These are phyloP conservation scores for Tardiomyces digboiensis DNA, from an alignment of 1,139 yeast species.

Conservation along the genomic window DNA sequence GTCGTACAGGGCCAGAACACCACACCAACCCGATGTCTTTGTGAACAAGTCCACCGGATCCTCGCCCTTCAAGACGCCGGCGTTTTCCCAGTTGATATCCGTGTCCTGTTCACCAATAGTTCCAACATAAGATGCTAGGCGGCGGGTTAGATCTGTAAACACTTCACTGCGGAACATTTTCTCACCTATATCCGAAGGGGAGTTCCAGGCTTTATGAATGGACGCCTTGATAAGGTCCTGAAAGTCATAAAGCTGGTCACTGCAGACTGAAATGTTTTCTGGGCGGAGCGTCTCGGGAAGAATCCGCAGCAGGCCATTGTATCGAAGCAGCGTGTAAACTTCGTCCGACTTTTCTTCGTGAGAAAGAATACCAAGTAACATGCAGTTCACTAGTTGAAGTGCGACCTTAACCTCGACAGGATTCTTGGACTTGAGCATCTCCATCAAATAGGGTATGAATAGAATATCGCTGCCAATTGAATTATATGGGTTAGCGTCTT, in stretches of 20 bases:
- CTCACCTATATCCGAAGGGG: slow-evolving; percentile 10
- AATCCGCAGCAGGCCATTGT: slow-evolving; percentile 17
- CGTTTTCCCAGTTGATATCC: slow-evolving; percentile 18
- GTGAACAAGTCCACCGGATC: slow-evolving; percentile 18
- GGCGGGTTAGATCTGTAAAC: slow-evolving; percentile 8
- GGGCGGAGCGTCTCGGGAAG: slow-evolving; percentile 13
- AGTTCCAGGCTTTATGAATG: slow-evolving; percentile 13
- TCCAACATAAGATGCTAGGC: slow-evolving; percentile 4
- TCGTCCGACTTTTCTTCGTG: slow-evolving; percentile 10
- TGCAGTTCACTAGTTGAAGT: slow-evolving; percentile 17
- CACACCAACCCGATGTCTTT: slow-evolving; percentile 16
- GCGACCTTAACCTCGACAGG: slow-evolving; percentile 17
- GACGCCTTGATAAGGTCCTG: slow-evolving; percentile 20
- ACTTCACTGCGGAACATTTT: slow-evolving; percentile 13
- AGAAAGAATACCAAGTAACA: slow-evolving; percentile 16
- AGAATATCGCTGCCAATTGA: slow-evolving; percentile 13
- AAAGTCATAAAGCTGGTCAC: slow-evolving; percentile 19
- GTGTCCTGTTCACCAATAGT: slow-evolving; percentile 4
- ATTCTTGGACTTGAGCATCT: slow-evolving; percentile 14
- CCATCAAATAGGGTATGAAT: slow-evolving; percentile 14
- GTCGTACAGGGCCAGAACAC: slow-evolving; percentile 23
- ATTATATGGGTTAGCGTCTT: slow-evolving; percentile 6
- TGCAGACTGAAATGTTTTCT: slow-evolving; percentile 19
- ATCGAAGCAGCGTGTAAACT: slow-evolving; percentile 16
- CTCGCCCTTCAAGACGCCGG: slow-evolving; percentile 16